Evolutionary conservation across 2,329 filamentous ascomycete species (phyloP).

Genomic region (Aureobasidium sp.): DNA sequence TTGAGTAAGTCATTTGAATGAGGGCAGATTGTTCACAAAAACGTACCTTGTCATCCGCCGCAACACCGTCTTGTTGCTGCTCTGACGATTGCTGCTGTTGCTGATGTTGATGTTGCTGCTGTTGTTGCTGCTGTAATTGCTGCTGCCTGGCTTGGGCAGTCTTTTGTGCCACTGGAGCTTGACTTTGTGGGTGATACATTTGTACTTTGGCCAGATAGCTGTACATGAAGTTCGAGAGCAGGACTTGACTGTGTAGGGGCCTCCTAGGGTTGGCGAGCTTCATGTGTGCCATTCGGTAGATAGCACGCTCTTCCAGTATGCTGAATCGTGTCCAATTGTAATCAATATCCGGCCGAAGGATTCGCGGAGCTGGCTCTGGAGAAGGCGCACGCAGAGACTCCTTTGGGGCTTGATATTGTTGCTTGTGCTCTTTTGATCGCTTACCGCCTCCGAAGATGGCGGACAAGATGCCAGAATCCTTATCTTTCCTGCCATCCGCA

Average conservation of each 20-base stretch:
- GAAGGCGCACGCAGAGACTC: conserved; percentile 62
- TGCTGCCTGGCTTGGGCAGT: conserved; percentile 42
- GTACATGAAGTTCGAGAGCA: conserved; percentile 99
- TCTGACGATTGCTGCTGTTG: conserved; percentile 15
- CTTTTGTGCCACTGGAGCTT: conserved; percentile 69
- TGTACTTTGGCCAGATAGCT: conserved; percentile 97
- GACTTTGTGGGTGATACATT: conserved; percentile 92
- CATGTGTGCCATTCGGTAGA: conserved; percentile 97
- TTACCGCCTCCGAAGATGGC: conserved; percentile 87
- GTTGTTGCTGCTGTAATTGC: conserved; percentile 28
- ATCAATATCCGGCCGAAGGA: conserved; percentile 78
- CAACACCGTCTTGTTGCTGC: neutral
- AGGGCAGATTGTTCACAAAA: neutral
- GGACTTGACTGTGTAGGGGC: conserved; percentile 84
- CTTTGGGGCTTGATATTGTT: conserved; percentile 43
- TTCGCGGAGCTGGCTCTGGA: conserved; percentile 67
- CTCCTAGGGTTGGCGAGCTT: conserved; percentile 96
- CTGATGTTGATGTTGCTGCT: conserved; percentile 29
- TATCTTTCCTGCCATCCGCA: conserved; percentile 73
- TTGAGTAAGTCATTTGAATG: neutral
- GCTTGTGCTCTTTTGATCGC: conserved; percentile 46
- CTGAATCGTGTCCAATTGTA: conserved; percentile 96
- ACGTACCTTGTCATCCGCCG: neutral
- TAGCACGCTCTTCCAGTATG: conserved; percentile 89
- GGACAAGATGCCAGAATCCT: conserved; percentile 65